These are phyloP conservation scores for Bimuria novae-zelandiae DNA, from an alignment of 2,329 filamentous ascomycete species.

Conservation along the genomic window DNA sequence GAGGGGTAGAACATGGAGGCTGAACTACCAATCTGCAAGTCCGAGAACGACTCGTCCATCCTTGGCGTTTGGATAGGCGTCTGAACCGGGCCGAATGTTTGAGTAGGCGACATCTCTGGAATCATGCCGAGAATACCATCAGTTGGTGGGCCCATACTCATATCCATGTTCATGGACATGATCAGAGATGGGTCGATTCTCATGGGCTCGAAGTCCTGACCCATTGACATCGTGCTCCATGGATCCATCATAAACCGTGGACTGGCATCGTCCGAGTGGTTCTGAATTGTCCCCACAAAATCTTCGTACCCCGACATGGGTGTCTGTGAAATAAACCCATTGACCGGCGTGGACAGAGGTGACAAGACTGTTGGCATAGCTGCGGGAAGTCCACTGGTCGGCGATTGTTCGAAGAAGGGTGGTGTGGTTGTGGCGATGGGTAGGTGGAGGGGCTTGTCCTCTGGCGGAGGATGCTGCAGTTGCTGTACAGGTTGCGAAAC, in stretches of 20 bases:
- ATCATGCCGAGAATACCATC: slow-evolving; percentile 54
- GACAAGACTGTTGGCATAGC: slow-evolving; percentile 40
- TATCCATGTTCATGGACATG: slow-evolving; percentile 52
- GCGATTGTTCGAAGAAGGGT: slow-evolving; percentile 50
- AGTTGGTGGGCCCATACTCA: slow-evolving; percentile 44
- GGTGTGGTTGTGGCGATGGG: slow-evolving; percentile 35
- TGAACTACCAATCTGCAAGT: slow-evolving; percentile 51
- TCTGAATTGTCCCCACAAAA: slow-evolving; percentile 46
- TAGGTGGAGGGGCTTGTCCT: slow-evolving; percentile 38
- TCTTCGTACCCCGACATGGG: slow-evolving; percentile 54
- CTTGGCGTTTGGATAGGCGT: slow-evolving; percentile 54
- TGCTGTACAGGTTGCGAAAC: slow-evolving; percentile 38
- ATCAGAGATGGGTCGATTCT: slow-evolving; percentile 52
- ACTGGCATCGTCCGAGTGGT: slow-evolving; percentile 50
- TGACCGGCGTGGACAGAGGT: slow-evolving; percentile 45
- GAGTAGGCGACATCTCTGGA: slow-evolving; percentile 47
- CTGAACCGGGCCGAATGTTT: slow-evolving; percentile 47
- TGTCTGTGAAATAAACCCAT: slow-evolving; percentile 50
- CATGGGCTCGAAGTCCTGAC: slow-evolving; percentile 50
- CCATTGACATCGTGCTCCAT: slow-evolving; percentile 54
- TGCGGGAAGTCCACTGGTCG: slow-evolving; percentile 38
- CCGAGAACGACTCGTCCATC: slow-evolving; percentile 53
- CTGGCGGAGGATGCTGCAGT: slow-evolving; percentile 36
- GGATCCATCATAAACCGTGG: slow-evolving; percentile 55
- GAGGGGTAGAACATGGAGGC: slow-evolving; percentile 48